Conservation (phyloP, 176 grass and related monocot genomes). For the Zoysia japonica region DNA sequence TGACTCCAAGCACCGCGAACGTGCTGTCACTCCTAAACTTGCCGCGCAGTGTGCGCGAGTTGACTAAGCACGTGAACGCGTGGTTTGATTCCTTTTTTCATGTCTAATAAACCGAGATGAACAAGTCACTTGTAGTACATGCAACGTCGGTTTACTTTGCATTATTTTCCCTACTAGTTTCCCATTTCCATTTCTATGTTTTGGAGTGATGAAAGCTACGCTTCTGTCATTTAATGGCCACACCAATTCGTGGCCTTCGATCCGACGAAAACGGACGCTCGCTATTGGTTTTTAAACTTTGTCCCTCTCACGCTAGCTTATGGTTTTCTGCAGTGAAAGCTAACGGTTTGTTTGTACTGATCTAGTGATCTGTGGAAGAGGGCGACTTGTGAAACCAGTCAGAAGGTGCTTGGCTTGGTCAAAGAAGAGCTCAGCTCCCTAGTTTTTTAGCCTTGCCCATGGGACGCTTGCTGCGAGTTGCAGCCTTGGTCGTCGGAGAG, state of each 20-base stretch:
- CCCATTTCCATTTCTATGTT: neutral
- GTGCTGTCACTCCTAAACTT: constrained; percentile 25
- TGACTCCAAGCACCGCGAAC: constrained; percentile 37
- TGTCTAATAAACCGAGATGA: neutral
- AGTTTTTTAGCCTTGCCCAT: constrained; percentile 14
- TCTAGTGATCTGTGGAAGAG: constrained; percentile 28
- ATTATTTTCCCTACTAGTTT: neutral
- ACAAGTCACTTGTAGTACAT: constrained; percentile 18
- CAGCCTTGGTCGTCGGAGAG: neutral
- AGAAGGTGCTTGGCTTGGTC: constrained; percentile 38
- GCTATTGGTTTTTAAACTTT: neutral
- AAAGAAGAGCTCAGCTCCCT: constrained; percentile 31
- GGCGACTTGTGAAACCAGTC: constrained; percentile 8
- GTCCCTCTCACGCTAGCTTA: constrained; percentile 1
- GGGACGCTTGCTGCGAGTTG: constrained; percentile 20
- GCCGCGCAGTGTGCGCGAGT: constrained; percentile 2
- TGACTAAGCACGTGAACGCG: constrained; percentile 14
- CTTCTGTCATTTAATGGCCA: constrained; percentile 28
- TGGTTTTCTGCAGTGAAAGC: constrained; percentile 44
- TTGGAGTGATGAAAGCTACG: constrained; percentile 36
- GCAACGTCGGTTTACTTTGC: constrained; percentile 3
- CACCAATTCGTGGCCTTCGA: constrained; percentile 15
- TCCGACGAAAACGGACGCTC: constrained; percentile 19
- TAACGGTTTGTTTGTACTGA: constrained; percentile 29
- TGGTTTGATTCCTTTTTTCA: constrained; percentile 14